Evolutionary conservation across 306 rosid species (phyloP), one percentile per base, ranked within the genome.

Genomic region (Boehmeria nivea): DNA sequence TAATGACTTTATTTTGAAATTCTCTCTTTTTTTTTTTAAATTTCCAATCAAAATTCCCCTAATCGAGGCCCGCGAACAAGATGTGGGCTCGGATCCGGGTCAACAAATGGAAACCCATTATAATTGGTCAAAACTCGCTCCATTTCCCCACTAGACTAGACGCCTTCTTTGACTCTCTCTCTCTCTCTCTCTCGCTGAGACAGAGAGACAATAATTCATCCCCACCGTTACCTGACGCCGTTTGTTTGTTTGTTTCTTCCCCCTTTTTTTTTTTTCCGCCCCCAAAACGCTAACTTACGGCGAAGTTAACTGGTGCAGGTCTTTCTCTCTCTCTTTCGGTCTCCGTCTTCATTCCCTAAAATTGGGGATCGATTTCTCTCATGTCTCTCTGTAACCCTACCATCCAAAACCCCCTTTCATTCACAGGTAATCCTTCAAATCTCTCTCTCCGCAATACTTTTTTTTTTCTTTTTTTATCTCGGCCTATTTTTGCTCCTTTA

Each of bases 231-330:
- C 20, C 36, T 39, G 8, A 57, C 61, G 61, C 18, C 47, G 61
- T n/a, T n/a, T n/a, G n/a, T n/a, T n/a, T n/a, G n/a, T n/a, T n/a
- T n/a, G n/a, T n/a, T n/a, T n/a, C n/a, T n/a, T n/a, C n/a, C n/a
- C n/a, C n/a, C n/a, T n/a, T n/a, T n/a, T n/a, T n/a, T n/a, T n/a
- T n/a, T n/a, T n/a, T n/a, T n/a, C n/a, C n/a, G n/a, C n/a, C n/a
- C n/a, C n/a, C n/a, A n/a, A n/a, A n/a, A n/a, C n/a, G n/a, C n/a
- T n/a, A n/a, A 7, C 60, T 18, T 42, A 59, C 64, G 40, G 64
- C 52, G 64, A n/a, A 24, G 26, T 43, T 45, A 43, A 59, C 64
- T 59, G 64, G 64, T 43, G 64, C 40, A 27, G 64, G 52, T 59
- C 36, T 50, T 23, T 15, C 34, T n/a, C 11, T 48, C 39, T 24